These are phyloP conservation scores for Albophoma yamanashiensis DNA, from an alignment of 2,329 filamentous ascomycete species.

Conservation along the genomic window DNA sequence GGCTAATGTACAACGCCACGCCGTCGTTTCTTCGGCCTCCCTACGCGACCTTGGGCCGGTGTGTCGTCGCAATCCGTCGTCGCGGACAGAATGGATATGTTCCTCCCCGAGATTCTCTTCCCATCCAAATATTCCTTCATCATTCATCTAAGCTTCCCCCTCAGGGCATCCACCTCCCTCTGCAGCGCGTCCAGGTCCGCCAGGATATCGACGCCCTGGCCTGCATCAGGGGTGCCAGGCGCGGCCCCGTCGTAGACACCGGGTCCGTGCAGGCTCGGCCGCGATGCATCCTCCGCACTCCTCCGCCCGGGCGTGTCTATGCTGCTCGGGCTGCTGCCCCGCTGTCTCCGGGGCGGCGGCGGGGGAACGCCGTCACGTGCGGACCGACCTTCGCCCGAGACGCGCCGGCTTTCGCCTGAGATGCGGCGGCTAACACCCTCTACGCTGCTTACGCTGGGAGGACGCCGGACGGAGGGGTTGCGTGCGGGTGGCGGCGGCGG, in stretches of 20 bases:
- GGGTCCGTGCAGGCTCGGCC: constrained; percentile 7
- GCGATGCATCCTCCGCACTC: constrained; percentile 18
- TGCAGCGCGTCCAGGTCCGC: constrained; percentile 63
- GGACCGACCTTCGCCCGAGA: constrained; percentile 13
- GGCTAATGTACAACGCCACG: background rate
- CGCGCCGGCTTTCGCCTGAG: constrained; percentile 10
- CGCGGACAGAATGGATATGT: background rate
- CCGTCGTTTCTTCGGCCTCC: background rate
- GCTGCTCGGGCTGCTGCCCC: constrained; percentile 35
- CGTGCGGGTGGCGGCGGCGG: constrained; percentile 36
- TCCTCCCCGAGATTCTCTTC: constrained; percentile 12
- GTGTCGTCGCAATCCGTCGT: background rate
- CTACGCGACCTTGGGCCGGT: background rate
- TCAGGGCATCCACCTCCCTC: constrained; percentile 61
- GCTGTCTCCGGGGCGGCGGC: constrained; percentile 35
- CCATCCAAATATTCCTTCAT: constrained; percentile 11
- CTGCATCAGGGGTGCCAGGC: constrained; percentile 9
- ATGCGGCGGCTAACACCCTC: constrained; percentile 19
- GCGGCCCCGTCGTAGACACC: constrained; percentile 4
- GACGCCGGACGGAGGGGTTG: constrained; percentile 31
- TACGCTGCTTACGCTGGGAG: constrained; percentile 29
- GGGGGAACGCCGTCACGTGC: constrained; percentile 27
- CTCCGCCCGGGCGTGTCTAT: constrained; percentile 23
- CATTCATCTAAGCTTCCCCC: constrained; percentile 19
- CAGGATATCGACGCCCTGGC: constrained; percentile 48